Evolutionary conservation across 2,329 filamentous ascomycete genomes (phyloP), one percentile per base, ranked within the genome.

Genomic region (Apiospora arundinis): DNA sequence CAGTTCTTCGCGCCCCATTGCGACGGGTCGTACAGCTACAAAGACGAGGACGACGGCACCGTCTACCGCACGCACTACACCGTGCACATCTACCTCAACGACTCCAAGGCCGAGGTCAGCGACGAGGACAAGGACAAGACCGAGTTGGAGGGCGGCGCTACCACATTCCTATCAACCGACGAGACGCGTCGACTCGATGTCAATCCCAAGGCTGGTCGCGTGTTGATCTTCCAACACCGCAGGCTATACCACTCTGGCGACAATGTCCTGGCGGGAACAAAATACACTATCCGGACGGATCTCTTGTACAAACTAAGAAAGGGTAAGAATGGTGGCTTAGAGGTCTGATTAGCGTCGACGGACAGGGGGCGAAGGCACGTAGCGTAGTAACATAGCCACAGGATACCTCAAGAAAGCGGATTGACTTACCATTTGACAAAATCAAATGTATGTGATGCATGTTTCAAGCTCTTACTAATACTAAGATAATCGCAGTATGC

Each of bases 1-100:
- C 90, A 95, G 76, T 95, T 91, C 78, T 96, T 97, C 76, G 87
- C 86, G 72, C 85, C 91, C 4, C 93, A 95, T 78, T 91, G 87
- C 74, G 93, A 95, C 77, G 90, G 88, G 0, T 76, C 83, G 0
- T 95, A 92, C 75, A 83, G 83, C 68, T 91, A 89, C 21, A 70
- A 72, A 6, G 73, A 67, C 63, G 42, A 46, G 5, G 85, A 86
- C 0, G 86, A 89, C 69, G 81, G 83, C 9, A 82, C 79, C 25
- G 84, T 77, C 4, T 78, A 83, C 42, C 75, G 80, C 76, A 87
- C 86, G 1, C 83, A 85, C 70, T 88, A 87, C 76, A 91, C 89
- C 0, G 72, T 90, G 5, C 89, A 91, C 63, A 79, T 91, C 14
- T 90, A 88, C 74, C 80, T 88, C 40, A 87, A 87, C 72, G 84